Evolutionary conservation across 73 alveolate species (phyloP).

Genomic region (Tetrahymena borealis): DNA sequence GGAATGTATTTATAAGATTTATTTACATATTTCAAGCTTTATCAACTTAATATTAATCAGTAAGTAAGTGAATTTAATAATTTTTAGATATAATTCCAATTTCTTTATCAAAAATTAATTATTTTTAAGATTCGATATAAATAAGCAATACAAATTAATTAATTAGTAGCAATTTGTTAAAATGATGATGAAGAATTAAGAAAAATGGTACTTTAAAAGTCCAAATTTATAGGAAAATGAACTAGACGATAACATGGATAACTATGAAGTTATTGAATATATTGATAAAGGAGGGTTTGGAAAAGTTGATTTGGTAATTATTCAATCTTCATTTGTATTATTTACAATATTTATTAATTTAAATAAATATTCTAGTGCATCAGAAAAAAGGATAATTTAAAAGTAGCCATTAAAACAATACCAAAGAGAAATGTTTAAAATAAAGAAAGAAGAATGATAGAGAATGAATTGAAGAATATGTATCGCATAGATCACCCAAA

Average conservation of each 20-base stretch:
- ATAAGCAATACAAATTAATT: neutral
- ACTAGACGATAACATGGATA: neutral
- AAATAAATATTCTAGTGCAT: neutral
- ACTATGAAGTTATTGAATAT: neutral
- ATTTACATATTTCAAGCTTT: too few relatives aligned
- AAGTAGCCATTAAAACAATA: neutral
- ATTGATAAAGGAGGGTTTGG: neutral
- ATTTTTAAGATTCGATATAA: neutral
- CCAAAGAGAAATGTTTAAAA: neutral
- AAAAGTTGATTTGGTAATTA: neutral
- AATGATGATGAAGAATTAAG: neutral
- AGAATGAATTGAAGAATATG: neutral
- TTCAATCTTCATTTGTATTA: neutral
- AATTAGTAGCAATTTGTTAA: neutral
- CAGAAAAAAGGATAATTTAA: neutral
- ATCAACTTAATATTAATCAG: too few relatives aligned
- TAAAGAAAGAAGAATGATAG: neutral
- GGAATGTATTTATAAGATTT: too few relatives aligned
- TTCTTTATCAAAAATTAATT: neutral
- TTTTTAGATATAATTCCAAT: too few relatives aligned
- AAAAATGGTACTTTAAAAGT: neutral
- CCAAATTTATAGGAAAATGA: neutral
- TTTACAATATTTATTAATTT: neutral
- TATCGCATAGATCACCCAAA: neutral
- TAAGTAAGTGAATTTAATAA: too few relatives aligned